These are phyloP conservation scores for Antarctomyces pellizariae DNA, from an alignment of 495 filamentous ascomycete genomes.

Conservation along the genomic window DNA sequence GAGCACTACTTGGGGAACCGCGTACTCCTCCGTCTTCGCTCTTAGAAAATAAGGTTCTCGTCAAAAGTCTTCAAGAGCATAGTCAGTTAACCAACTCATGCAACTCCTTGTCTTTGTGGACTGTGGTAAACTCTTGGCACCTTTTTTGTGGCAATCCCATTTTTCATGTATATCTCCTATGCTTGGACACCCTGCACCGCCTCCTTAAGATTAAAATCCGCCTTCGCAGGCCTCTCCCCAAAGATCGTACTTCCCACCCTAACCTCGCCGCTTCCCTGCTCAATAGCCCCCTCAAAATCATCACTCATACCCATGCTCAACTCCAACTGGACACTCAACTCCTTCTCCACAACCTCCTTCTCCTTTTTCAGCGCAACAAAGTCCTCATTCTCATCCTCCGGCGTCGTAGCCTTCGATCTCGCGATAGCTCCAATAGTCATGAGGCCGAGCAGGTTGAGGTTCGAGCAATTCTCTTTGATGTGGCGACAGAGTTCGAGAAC, in stretches of 20 bases:
- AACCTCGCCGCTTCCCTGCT: conserved; percentile 71
- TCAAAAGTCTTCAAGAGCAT: too few relatives aligned
- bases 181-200: too few relatives aligned
- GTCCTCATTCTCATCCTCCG: conserved; percentile 76
- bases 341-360: conserved; percentile 32
- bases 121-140: too few relatives aligned
- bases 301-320: conserved; percentile 68
- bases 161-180: too few relatives aligned
- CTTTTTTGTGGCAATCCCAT: too few relatives aligned
- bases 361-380: conserved; percentile 46
- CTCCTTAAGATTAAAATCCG: conserved; percentile 36
- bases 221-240: conserved; percentile 51
- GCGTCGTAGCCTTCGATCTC: conserved; percentile 39
- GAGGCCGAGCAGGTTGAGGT: conserved; percentile 51
- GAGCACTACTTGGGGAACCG: too few relatives aligned
- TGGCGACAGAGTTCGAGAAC: conserved; percentile 37
- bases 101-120: too few relatives aligned
- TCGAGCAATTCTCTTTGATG: conserved; percentile 43
- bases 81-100: too few relatives aligned
- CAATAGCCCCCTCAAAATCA: conserved; percentile 82
- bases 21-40: too few relatives aligned
- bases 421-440: conserved; percentile 98
- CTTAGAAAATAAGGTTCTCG: too few relatives aligned
- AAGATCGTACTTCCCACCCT: conserved; percentile 90
- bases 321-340: conserved; percentile 26